These are phyloP conservation scores for Geranomyces variabilis DNA, from an alignment of 192 early-diverging fungal species.

Conservation along the genomic window DNA sequence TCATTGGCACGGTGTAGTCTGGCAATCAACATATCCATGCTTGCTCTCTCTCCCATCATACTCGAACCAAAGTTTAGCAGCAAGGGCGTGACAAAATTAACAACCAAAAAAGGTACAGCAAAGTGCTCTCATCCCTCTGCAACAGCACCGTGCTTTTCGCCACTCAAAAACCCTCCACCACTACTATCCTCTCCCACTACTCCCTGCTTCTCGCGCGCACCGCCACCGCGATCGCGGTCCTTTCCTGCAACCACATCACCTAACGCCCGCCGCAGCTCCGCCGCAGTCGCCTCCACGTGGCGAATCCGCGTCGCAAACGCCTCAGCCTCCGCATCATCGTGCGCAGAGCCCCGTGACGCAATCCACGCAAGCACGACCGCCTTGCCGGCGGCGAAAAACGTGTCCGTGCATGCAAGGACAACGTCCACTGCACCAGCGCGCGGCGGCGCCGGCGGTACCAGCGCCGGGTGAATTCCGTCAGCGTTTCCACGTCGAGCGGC, in stretches of 20 bases:
- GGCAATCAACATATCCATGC: too few relatives aligned
- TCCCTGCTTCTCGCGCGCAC: neutral
- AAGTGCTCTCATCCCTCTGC: too few relatives aligned
- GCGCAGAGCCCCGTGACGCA: conserved; percentile 20
- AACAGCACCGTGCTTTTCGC: too few relatives aligned
- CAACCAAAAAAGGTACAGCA: too few relatives aligned
- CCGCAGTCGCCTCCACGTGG: conserved; percentile 2
- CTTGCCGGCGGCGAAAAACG: conserved; percentile 9
- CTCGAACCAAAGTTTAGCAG: too few relatives aligned
- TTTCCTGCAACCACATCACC: conserved; percentile 14
- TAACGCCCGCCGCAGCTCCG: neutral
- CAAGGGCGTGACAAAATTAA: too few relatives aligned
- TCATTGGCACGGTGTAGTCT: too few relatives aligned
- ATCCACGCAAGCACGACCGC: conserved; percentile 23
- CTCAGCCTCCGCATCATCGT: neutral
- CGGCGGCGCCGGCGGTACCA: neutral
- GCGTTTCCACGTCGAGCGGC: neutral
- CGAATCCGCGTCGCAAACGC: conserved; percentile 5
- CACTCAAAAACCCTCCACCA: too few relatives aligned
- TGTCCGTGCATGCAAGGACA: conserved; percentile 1
- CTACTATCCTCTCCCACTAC: too few relatives aligned
- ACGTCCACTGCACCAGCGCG: neutral
- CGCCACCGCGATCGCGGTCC: conserved; percentile 14
- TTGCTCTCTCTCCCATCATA: too few relatives aligned
- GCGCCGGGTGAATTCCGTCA: neutral